A percentile compares a stretch with the other conserved stretches of the same genome.
These are phyloP conservation scores for Botrytis sinoallii DNA, from an alignment of 2,329 filamentous ascomycete species.

Conservation along the genomic window DNA sequence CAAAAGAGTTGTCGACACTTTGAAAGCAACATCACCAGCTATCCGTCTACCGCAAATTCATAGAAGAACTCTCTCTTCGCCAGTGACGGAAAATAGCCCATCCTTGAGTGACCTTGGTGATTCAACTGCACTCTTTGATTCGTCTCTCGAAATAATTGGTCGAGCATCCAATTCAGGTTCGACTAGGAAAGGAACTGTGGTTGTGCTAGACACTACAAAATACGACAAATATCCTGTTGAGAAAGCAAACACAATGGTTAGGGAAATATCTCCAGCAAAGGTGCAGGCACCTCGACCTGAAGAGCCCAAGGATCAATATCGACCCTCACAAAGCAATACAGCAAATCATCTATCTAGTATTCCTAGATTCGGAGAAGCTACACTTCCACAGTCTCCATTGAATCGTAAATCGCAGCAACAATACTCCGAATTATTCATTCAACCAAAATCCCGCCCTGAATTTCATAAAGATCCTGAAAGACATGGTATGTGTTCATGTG, in stretches of 20 bases:
- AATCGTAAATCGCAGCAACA: slow-evolving; percentile 29
- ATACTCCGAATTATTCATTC: slow-evolving; percentile 33
- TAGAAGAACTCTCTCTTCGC: background rate
- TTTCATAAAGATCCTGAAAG: slow-evolving; percentile 33
- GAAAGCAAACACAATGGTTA: slow-evolving; percentile 34
- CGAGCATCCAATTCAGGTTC: slow-evolving; percentile 22
- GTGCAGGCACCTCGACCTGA: slow-evolving; percentile 25
- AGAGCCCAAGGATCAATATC: slow-evolving; percentile 28
- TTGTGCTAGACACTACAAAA: slow-evolving; percentile 25
- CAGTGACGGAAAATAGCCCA: slow-evolving; percentile 18
- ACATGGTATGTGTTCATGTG: slow-evolving; percentile 25
- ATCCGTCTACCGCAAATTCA: background rate
- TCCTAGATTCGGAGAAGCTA: slow-evolving; percentile 37
- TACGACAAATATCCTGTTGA: background rate
- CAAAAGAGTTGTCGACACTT: background rate
- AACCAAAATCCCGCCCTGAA: slow-evolving; percentile 36
- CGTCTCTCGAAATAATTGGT: slow-evolving; percentile 18
- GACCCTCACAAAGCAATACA: slow-evolving; percentile 16
- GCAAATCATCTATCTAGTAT: slow-evolving; percentile 22
- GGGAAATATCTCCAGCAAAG: slow-evolving; percentile 38
- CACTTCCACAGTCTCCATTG: slow-evolving; percentile 36
- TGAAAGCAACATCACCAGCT: background rate
- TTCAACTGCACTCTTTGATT: slow-evolving; percentile 35
- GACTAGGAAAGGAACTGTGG: slow-evolving; percentile 24
- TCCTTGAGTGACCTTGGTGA: slow-evolving; percentile 35